Evolutionary conservation across 1,284 basidiomycete genomes (phyloP).

Genomic region (Trametes sp.): DNA sequence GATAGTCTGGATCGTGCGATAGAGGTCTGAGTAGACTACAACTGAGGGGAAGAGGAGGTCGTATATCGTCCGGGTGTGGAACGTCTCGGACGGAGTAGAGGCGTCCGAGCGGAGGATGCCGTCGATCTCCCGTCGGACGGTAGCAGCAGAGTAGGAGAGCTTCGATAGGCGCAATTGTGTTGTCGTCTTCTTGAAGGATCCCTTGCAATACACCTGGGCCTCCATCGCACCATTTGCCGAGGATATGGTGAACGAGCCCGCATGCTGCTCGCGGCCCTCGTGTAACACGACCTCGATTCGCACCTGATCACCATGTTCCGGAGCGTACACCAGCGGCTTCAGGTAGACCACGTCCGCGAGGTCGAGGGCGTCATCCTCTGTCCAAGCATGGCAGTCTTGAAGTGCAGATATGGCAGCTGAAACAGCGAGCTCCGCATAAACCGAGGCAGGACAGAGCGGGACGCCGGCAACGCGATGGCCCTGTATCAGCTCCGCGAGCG

Average conservation of each 20-base stretch:
- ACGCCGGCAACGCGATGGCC: conserved; percentile 67
- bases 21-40: conserved; percentile 67
- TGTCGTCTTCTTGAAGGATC: conserved; percentile 47
- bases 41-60: conserved; percentile 72
- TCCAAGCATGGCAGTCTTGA: conserved; percentile 41
- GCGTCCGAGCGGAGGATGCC: conserved; percentile 36
- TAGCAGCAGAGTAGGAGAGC: conserved; percentile 48
- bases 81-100: conserved; percentile 50
- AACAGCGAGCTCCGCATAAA: conserved; percentile 66
- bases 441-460: conserved; percentile 72
- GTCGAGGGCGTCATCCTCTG: conserved; percentile 45
- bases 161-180: conserved; percentile 47
- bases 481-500: conserved; percentile 54
- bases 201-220: conserved; percentile 52
- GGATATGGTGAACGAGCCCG: conserved; percentile 55
- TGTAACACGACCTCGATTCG: conserved; percentile 48
- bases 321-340: conserved; percentile 61
- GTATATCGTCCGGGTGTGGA: conserved; percentile 65
- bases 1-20: conserved; percentile 64
- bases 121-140: conserved; percentile 45
- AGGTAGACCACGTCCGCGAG: conserved; percentile 56
- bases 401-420: conserved; percentile 50
- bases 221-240: conserved; percentile 16
- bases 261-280: conserved; percentile 18
- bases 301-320: conserved; percentile 44